phyloP scores from a whole-genome alignment of 495 filamentous ascomycete species.

The Neurospora sp. region DNA sequence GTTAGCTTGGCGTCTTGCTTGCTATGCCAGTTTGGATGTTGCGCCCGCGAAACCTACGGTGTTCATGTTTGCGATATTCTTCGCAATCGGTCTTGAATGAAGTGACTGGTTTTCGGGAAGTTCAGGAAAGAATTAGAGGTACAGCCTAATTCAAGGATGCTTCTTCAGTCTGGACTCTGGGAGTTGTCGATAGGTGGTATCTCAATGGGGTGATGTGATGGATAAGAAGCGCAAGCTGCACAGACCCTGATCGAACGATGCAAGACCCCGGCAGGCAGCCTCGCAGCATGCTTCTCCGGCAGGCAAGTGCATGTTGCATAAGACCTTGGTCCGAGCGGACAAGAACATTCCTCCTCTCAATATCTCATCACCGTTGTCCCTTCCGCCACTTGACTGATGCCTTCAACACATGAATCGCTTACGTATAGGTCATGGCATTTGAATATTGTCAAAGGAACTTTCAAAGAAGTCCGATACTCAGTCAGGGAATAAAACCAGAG shows the following conservation, averaged over 20 bases:
- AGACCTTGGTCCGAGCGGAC: background rate
- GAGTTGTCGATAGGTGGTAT: background rate
- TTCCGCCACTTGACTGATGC: background rate
- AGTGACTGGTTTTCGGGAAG: background rate
- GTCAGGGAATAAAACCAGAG: background rate
- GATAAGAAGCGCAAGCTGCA: conserved; percentile 12
- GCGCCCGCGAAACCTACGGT: conserved; percentile 10
- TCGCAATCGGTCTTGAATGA: background rate
- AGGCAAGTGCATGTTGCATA: background rate
- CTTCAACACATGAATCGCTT: background rate
- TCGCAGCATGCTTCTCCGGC: background rate
- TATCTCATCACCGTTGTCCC: background rate
- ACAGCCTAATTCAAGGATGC: background rate
- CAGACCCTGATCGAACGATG: background rate
- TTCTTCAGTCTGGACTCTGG: background rate
- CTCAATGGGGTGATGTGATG: conserved; percentile 20
- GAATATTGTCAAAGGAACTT: background rate
- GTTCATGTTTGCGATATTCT: conserved; percentile 12
- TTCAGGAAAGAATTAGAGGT: background rate
- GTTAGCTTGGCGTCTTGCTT: background rate
- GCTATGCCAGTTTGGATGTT: background rate
- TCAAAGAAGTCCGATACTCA: background rate
- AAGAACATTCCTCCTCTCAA: background rate
- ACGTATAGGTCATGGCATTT: background rate
- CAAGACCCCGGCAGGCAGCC: background rate